These are phyloP conservation scores for Xylaria arbuscula DNA, from an alignment of 2,329 filamentous ascomycete genomes.

Conservation along the genomic window DNA sequence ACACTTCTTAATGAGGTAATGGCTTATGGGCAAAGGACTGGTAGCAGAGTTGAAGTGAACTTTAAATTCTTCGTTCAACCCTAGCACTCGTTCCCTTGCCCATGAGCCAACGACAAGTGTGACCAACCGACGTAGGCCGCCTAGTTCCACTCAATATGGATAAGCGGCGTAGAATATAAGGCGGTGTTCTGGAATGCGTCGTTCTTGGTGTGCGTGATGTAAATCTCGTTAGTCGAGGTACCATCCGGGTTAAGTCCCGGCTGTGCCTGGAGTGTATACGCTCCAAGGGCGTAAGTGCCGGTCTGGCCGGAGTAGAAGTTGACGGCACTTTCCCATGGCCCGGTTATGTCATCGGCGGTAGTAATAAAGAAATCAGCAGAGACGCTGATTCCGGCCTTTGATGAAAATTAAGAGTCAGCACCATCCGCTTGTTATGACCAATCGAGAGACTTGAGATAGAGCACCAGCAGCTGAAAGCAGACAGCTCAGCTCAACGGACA, in stretches of 20 bases:
- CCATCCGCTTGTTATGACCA: background rate
- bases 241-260: constrained; percentile 33
- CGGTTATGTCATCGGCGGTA: constrained; percentile 37
- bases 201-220: constrained; percentile 40
- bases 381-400: constrained; percentile 34
- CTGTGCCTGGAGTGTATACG: constrained; percentile 41
- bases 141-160: constrained; percentile 38
- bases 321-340: constrained; percentile 37
- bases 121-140: background rate
- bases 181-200: constrained; percentile 16
- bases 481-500: background rate
- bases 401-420: constrained; percentile 4
- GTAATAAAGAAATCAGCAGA: constrained; percentile 42
- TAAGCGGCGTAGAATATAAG: constrained; percentile 36
- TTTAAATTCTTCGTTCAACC: background rate
- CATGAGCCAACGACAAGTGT: background rate
- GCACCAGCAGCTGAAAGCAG: background rate
- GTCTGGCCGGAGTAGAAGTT: constrained; percentile 36
- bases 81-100: background rate
- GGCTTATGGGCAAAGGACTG: background rate
- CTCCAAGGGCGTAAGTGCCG: constrained; percentile 33
- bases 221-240: constrained; percentile 38
- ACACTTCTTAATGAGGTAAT: background rate
- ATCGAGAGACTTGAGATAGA: background rate
- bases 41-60: background rate